phyloP scores from a whole-genome alignment of 2,329 filamentous ascomycete species.

The Zymoseptoria brevis region DNA sequence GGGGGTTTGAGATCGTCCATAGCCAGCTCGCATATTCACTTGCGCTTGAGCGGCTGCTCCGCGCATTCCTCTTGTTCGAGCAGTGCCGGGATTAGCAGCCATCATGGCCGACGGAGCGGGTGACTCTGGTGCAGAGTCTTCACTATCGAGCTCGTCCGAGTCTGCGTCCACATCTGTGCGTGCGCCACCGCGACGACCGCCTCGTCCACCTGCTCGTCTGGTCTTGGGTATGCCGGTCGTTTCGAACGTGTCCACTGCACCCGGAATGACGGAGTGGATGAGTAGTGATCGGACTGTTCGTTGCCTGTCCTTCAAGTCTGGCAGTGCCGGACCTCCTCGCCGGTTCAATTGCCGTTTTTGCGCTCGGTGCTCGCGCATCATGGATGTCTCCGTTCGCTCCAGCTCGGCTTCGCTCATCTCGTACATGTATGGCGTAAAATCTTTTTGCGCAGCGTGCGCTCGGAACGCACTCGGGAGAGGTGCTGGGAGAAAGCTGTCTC shows the following conservation, averaged over 20 bases:
- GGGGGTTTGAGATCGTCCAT: conserved; percentile 77
- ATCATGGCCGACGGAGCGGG: conserved; percentile 39
- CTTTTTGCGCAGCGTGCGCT: conserved; percentile 85
- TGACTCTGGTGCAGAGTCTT: conserved; percentile 78
- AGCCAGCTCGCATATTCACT: conserved; percentile 70
- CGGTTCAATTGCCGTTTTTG: conserved; percentile 95
- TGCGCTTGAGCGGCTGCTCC: conserved; percentile 81
- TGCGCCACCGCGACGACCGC: conserved; percentile 49
- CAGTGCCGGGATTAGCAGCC: conserved; percentile 61
- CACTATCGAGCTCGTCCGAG: conserved; percentile 86
- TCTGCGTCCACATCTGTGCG: conserved; percentile 57
- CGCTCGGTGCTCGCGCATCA: conserved; percentile 84
- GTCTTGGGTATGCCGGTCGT: conserved; percentile 79
- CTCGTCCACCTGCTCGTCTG: conserved; percentile 32
- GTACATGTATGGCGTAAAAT: conserved; percentile 87
- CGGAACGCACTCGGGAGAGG: conserved; percentile 78
- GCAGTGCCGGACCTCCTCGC: conserved; percentile 81
- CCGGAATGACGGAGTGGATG: conserved; percentile 86
- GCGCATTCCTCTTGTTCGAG: conserved; percentile 79
- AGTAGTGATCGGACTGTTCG: conserved; percentile 87
- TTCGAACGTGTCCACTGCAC: conserved; percentile 69
- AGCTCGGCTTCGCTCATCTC: conserved; percentile 86
- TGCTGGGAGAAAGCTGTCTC: conserved; percentile 75
- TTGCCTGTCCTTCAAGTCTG: conserved; percentile 92
- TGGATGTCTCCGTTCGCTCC: conserved; percentile 83